These are phyloP conservation scores for Pseudodiploospora longispora DNA, from an alignment of 2,329 filamentous ascomycete species.

Conservation along the genomic window DNA sequence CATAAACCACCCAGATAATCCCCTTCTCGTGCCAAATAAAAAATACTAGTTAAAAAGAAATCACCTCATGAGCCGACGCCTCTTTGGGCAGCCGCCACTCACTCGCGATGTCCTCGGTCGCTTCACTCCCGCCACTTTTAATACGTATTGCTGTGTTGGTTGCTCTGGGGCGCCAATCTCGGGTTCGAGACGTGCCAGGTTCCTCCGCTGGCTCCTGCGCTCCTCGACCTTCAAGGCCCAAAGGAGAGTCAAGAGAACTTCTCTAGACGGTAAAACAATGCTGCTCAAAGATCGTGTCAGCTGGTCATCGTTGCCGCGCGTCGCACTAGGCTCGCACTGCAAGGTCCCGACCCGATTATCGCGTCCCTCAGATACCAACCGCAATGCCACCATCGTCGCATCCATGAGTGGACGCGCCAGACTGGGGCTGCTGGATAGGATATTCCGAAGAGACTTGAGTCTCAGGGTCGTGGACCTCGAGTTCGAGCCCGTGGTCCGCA, in stretches of 20 bases:
- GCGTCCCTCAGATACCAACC: slow-evolving; percentile 56
- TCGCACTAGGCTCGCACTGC: slow-evolving; percentile 23
- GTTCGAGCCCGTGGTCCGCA: slow-evolving; percentile 44
- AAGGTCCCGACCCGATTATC: slow-evolving; percentile 36
- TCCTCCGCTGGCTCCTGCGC: slow-evolving; percentile 22
- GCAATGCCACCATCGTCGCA: slow-evolving; percentile 67
- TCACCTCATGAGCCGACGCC: slow-evolving; percentile 15
- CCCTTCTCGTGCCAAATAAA: background rate
- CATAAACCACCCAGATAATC: background rate
- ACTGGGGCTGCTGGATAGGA: slow-evolving; percentile 65
- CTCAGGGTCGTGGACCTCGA: slow-evolving; percentile 49
- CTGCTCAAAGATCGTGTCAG: slow-evolving; percentile 29
- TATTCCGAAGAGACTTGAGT: slow-evolving; percentile 54
- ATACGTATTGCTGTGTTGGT: slow-evolving; percentile 16
- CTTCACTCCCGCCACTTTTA: slow-evolving; percentile 13
- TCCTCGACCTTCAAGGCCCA: slow-evolving; percentile 39
- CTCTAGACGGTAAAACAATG: slow-evolving; percentile 36
- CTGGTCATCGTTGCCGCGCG: slow-evolving; percentile 28
- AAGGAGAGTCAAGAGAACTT: slow-evolving; percentile 39
- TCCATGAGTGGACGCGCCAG: slow-evolving; percentile 66
- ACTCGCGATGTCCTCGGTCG: slow-evolving; percentile 1
- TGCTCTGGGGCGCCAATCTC: slow-evolving; percentile 17
- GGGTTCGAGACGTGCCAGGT: slow-evolving; percentile 13
- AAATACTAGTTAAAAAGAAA: slow-evolving; percentile 11
- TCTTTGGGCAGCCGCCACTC: slow-evolving; percentile 10